Percentiles rank a stretch among this genome's conserved stretches.
phyloP scores from a whole-genome alignment of 495 filamentous ascomycete species.

The Penicillium longicatenatum region DNA sequence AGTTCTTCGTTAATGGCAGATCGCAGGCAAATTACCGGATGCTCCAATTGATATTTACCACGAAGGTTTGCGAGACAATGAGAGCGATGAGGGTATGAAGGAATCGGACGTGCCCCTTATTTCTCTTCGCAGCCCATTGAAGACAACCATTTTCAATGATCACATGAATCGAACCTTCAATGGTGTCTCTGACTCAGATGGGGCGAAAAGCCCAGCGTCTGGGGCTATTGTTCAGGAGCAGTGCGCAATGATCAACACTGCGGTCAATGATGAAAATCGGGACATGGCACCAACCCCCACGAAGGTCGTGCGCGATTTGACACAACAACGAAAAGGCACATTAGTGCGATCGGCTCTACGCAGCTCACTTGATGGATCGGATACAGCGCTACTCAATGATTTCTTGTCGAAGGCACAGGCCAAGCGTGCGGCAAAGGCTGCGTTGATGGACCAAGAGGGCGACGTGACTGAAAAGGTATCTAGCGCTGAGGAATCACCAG shows the following conservation, averaged over 20 bases:
- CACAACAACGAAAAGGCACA: conserved; percentile 38
- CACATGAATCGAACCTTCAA: background rate
- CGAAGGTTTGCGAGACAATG: conserved; percentile 12
- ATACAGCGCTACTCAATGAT: conserved; percentile 60
- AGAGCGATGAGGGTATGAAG: conserved; percentile 18
- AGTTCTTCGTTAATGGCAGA: conserved; percentile 6
- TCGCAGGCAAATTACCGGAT: conserved; percentile 43
- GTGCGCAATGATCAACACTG: background rate
- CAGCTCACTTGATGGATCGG: conserved; percentile 53
- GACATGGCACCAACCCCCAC: conserved; percentile 13
- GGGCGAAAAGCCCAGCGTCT: conserved; percentile 1
- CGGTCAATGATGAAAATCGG: conserved; percentile 7
- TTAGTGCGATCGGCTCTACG: conserved; percentile 45
- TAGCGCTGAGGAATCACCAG: conserved; percentile 24
- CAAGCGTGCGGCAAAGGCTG: conserved; percentile 56
- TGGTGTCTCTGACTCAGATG: conserved; percentile 10
- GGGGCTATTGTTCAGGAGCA: conserved; percentile 9
- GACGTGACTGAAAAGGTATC: conserved; percentile 20
- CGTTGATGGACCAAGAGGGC: conserved; percentile 26
- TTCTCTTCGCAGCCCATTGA: conserved; percentile 5
- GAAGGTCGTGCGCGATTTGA: conserved; percentile 26
- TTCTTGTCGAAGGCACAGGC: conserved; percentile 63
- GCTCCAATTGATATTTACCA: conserved; percentile 22
- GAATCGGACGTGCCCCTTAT: conserved; percentile 12
- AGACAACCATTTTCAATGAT: conserved; percentile 20